A percentile compares a stretch with the other conserved stretches of the same genome.
These are phyloP conservation scores for Pyrus hybrid DNA, from an alignment of 331 rosid genomes.

Conservation along the genomic window DNA sequence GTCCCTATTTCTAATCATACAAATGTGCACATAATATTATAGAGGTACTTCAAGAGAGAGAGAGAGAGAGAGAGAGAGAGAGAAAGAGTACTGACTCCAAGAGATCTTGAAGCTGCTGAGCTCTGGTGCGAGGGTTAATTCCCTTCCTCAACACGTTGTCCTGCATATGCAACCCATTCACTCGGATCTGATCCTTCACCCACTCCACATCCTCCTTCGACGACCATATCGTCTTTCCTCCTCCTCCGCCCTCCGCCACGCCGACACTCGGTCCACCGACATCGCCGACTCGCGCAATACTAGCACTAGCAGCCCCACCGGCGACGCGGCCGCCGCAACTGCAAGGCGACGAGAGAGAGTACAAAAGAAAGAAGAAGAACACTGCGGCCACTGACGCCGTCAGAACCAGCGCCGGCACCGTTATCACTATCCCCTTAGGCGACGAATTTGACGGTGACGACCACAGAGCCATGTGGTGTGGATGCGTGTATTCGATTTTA, in stretches of 20 bases:
- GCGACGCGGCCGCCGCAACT: slow-evolving; percentile 23
- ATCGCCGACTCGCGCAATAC: not conserved
- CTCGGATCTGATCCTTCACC: slow-evolving; percentile 61
- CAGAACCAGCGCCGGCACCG: slow-evolving; percentile 55
- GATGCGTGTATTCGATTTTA: not conserved
- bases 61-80: slow-evolving; percentile 4
- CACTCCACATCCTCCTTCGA: slow-evolving; percentile 65
- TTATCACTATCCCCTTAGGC: slow-evolving; percentile 48
- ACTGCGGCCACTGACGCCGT: slow-evolving; percentile 34
- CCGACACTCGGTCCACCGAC: not conserved
- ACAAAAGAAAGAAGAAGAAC: slow-evolving; percentile 48
- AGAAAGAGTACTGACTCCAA: slow-evolving; percentile 28
- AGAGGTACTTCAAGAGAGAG: not conserved
- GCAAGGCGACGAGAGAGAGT: slow-evolving; percentile 52
- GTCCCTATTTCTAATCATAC: not conserved
- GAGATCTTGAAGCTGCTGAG: slow-evolving; percentile 73
- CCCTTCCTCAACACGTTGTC: slow-evolving; percentile 83
- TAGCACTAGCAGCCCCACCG: slow-evolving; percentile 1
- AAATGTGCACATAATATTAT: not conserved
- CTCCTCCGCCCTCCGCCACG: slow-evolving; percentile 4
- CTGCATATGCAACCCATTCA: slow-evolving; percentile 67
- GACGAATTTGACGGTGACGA: slow-evolving; percentile 11
- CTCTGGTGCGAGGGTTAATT: slow-evolving; percentile 81
- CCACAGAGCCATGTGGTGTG: slow-evolving; percentile 41
- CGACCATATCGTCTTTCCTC: slow-evolving; percentile 22